Conservation (phyloP, 805 yeast species). For the Schwanniomyces pseudopolymorphus region DNA sequence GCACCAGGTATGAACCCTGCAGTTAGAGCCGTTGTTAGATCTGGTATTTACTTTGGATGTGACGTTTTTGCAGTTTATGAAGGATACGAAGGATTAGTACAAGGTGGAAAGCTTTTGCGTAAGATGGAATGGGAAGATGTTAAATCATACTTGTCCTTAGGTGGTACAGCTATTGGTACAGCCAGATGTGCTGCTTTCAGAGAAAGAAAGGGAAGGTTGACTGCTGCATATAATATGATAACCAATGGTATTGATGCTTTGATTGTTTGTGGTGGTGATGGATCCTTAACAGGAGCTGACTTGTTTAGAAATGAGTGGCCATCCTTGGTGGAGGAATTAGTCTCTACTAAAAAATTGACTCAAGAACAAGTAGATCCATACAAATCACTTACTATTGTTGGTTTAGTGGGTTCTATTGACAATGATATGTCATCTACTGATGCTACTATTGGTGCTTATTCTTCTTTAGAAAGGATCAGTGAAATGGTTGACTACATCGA, state of each 20-base stretch:
- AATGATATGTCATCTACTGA: conserved; percentile 85
- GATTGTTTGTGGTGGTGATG: conserved; percentile 83
- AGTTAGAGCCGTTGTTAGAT: conserved; percentile 69
- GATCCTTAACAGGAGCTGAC: conserved; percentile 81
- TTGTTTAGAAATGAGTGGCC: conserved; percentile 79
- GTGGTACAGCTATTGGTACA: conserved; percentile 80
- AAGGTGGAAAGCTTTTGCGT: conserved; percentile 60
- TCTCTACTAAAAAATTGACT: conserved; percentile 45
- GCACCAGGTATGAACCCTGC: conserved; percentile 82
- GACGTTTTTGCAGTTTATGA: conserved; percentile 68
- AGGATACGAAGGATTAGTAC: conserved; percentile 72
- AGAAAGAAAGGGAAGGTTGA: conserved; percentile 63
- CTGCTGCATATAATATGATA: conserved; percentile 65
- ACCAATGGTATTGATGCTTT: conserved; percentile 73
- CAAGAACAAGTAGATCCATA: conserved; percentile 45
- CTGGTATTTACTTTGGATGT: conserved; percentile 65
- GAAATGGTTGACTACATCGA: conserved; percentile 78
- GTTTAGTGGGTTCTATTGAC: conserved; percentile 81
- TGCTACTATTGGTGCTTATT: conserved; percentile 78
- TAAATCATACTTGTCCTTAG: conserved; percentile 64
- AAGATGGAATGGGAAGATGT: conserved; percentile 75
- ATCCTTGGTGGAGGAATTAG: conserved; percentile 58
- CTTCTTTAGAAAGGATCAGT: conserved; percentile 74
- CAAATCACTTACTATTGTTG: conserved; percentile 64
- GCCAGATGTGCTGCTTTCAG: conserved; percentile 70